A percentile compares a stretch with the other conserved stretches of the same genome.
Evolutionary conservation across 805 yeast genomes (phyloP).

Genomic region (Candida tammaniensis): DNA sequence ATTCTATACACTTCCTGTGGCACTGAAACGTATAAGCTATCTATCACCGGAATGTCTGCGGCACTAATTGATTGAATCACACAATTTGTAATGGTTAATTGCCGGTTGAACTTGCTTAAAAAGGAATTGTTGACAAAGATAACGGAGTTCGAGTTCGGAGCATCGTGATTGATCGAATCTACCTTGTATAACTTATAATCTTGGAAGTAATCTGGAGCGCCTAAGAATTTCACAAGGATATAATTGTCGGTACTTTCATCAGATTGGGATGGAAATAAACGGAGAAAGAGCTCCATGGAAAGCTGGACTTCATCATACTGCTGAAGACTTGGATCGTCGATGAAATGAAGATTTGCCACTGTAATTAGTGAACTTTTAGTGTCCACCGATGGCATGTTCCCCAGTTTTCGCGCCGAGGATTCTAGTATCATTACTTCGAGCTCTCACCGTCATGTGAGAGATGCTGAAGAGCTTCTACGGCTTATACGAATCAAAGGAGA

Average conservation of each 20-base stretch:
- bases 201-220: conserved; percentile 36
- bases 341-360: conserved; percentile 27
- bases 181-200: conserved; percentile 35
- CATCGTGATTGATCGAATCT: conserved; percentile 23
- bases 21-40: conserved; percentile 45
- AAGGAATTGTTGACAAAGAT: conserved; percentile 38
- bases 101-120: conserved; percentile 29
- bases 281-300: conserved; percentile 31
- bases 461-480: too few relatives aligned
- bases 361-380: too few relatives aligned
- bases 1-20: conserved; percentile 42
- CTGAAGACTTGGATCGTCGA: conserved; percentile 27
- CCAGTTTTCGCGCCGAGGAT: too few relatives aligned
- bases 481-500: too few relatives aligned
- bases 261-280: conserved; percentile 31
- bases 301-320: conserved; percentile 28
- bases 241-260: conserved; percentile 15
- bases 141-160: conserved; percentile 26
- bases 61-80: conserved; percentile 32
- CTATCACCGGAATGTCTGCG: conserved; percentile 35
- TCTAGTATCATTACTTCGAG: too few relatives aligned
- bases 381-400: too few relatives aligned
- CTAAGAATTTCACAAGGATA: conserved; percentile 36
- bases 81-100: conserved; percentile 42
- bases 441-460: too few relatives aligned